These are phyloP conservation scores for Dichomitus squalens DNA, from an alignment of 1,284 basidiomycete species.

Conservation along the genomic window DNA sequence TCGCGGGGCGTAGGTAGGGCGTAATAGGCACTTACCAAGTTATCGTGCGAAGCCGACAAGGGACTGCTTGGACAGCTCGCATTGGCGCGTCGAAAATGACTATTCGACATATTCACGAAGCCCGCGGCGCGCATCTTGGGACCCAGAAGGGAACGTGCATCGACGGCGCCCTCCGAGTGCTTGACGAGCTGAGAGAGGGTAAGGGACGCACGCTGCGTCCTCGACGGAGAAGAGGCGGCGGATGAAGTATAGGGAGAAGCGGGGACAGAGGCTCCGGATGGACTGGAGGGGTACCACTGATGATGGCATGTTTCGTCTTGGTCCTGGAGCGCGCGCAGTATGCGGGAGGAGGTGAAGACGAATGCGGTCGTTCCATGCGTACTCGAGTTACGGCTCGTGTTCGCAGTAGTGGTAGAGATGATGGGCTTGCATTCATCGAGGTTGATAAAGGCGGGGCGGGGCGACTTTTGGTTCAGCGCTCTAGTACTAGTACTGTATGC, in stretches of 20 bases:
- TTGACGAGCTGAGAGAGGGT: conserved; percentile 29
- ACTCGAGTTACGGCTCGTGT: conserved; percentile 58
- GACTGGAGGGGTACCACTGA: not conserved
- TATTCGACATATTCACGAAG: conserved; percentile 32
- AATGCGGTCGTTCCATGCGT: conserved; percentile 26
- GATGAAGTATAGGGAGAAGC: conserved; percentile 13
- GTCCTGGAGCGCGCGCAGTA: conserved; percentile 22
- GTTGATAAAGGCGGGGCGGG: conserved; percentile 30
- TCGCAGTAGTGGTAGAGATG: conserved; percentile 30
- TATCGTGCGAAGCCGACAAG: not conserved
- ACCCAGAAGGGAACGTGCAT: conserved; percentile 33
- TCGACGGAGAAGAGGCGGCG: conserved; percentile 2
- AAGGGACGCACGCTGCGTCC: conserved; percentile 17
- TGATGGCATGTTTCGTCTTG: conserved; percentile 2
- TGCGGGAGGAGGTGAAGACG: conserved; percentile 35
- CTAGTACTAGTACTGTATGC: conserved; percentile 1
- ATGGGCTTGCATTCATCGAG: conserved; percentile 30
- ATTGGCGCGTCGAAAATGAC: conserved; percentile 9
- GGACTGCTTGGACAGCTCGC: conserved; percentile 6
- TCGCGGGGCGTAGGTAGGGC: conserved; percentile 27
- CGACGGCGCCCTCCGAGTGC: conserved; percentile 33
- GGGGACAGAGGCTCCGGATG: not conserved
- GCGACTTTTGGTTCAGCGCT: conserved; percentile 20
- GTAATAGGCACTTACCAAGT: conserved; percentile 9
- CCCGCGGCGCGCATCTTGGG: conserved; percentile 36